These are phyloP conservation scores for Aureobasidium sp. DNA, from an alignment of 2,329 filamentous ascomycete species.

Conservation along the genomic window DNA sequence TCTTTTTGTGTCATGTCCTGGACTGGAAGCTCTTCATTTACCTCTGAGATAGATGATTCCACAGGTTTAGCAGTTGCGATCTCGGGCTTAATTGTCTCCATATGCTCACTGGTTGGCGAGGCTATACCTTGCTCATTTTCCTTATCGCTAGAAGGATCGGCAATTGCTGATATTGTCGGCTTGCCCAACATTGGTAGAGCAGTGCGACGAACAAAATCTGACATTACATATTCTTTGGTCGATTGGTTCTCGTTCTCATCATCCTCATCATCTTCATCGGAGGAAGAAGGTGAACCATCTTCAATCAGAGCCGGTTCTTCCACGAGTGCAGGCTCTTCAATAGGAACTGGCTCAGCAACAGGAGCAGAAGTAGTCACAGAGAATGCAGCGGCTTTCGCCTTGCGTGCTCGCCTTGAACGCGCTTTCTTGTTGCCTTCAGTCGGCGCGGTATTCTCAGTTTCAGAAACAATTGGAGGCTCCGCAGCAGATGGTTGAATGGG, in stretches of 20 bases:
- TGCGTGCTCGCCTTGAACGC: not conserved
- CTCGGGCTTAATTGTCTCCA: not conserved
- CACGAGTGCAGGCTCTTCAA: not conserved
- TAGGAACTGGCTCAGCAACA: not conserved
- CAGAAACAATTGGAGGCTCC: not conserved
- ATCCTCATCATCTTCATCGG: not conserved
- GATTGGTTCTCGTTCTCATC: not conserved
- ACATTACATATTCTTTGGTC: not conserved
- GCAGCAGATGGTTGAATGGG: not conserved
- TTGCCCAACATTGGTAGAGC: not conserved
- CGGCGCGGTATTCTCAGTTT: not conserved
- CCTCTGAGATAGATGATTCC: not conserved
- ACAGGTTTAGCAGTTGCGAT: not conserved
- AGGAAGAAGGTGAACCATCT: not conserved
- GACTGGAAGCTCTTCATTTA: not conserved
- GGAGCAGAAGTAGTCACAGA: not conserved
- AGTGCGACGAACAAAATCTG: not conserved
- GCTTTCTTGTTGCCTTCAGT: not conserved
- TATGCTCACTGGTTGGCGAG: not conserved
- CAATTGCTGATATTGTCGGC: slow-evolving; percentile 1
- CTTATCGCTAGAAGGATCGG: not conserved
- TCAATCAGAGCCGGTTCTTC: not conserved
- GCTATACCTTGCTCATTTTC: not conserved
- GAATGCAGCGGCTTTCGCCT: not conserved
- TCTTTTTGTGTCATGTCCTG: not conserved